Evolutionary conservation across 2,329 filamentous ascomycete species (phyloP), one percentile per base, ranked within the genome.

Genomic region (Botryotinia globosa): DNA sequence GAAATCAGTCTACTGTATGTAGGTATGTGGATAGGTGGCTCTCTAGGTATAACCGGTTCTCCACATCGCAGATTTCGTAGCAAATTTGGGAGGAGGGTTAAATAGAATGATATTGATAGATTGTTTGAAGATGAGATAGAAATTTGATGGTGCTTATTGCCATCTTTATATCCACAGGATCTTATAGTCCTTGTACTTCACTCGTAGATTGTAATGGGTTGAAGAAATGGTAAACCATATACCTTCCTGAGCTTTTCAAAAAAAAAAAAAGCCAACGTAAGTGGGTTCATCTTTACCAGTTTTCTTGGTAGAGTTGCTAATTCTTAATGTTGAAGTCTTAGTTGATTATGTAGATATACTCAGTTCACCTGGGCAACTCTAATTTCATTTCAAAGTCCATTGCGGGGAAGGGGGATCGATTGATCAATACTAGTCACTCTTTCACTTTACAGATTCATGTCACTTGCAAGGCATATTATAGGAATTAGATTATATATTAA

Each of bases 31-130:
- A 7, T 18, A 44, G 5, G 16, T 44, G 16, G 5, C 42, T 2
- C 18, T 8, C 1, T 22, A 42, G 16, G 16, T 42, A 42, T 45
- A 1, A 20, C 2, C 44, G 18, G 8, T 9, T 22, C n/a, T 54
- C 25, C 0, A 14, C 0, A 7, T 29, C 0, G 16, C 12, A 7
- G 5, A 29, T 18, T 56, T 1, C 6, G 16, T 18, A 18, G 7
- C n/a, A 56, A 9, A n/a, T 3, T 56, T 56, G n/a, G 16, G 16
- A 44, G 16, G 16, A 18, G 16, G 16, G 6, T 44, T 44, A 6
- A 7, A 18, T 44, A 6, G 42, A 44, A 7, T 4, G 39, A 42
- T 42, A 39, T 39, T 16, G 42, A 44, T 18, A 44, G 42, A 44
- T 44, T 18, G 42, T 18, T 18, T 42, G 42, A 20, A 25, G 6